phyloP scores from a whole-genome alignment of 139 green algal species.

The Desmodesmus armatus region DNA sequence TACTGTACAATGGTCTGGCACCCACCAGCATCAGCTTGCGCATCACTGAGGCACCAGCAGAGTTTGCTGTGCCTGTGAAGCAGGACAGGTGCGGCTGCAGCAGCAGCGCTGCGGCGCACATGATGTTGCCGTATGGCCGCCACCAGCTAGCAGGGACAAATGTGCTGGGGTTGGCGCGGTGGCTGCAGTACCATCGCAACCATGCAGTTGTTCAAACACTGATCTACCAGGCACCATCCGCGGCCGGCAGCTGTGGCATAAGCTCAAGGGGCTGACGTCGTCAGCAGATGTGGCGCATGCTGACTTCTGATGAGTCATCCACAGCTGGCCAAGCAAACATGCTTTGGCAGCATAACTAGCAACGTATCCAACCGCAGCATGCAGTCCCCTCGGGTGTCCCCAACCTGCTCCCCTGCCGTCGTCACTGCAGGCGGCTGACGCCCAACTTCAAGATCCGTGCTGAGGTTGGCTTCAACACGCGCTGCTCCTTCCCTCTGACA shows the following conservation, averaged over 20 bases:
- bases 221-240: too few relatives aligned
- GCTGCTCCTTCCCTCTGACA: constrained; percentile 60
- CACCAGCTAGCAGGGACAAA: background rate
- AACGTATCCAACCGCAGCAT: too few relatives aligned
- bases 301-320: too few relatives aligned
- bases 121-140: background rate
- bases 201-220: too few relatives aligned
- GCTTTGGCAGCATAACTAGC: too few relatives aligned
- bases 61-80: constrained; percentile 76
- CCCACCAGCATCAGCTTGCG: constrained; percentile 56
- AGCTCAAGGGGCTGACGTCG: too few relatives aligned
- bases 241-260: too few relatives aligned
- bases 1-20: constrained; percentile 45
- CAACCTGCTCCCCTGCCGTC: background rate
- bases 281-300: too few relatives aligned
- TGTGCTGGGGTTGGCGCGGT: too few relatives aligned
- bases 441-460: constrained; percentile 71
- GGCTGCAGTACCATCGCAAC: too few relatives aligned
- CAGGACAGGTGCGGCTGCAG: constrained; percentile 62
- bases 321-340: too few relatives aligned
- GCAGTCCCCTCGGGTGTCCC: background rate
- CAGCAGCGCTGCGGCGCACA: too few relatives aligned
- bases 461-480: constrained; percentile 58
- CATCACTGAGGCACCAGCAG: constrained; percentile 69
- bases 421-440: constrained; percentile 57